A percentile compares a stretch with the other conserved stretches of the same genome.
phyloP scores from a whole-genome alignment of 1,284 basidiomycete genomes.

The Cryptococcus amylolentus region DNA sequence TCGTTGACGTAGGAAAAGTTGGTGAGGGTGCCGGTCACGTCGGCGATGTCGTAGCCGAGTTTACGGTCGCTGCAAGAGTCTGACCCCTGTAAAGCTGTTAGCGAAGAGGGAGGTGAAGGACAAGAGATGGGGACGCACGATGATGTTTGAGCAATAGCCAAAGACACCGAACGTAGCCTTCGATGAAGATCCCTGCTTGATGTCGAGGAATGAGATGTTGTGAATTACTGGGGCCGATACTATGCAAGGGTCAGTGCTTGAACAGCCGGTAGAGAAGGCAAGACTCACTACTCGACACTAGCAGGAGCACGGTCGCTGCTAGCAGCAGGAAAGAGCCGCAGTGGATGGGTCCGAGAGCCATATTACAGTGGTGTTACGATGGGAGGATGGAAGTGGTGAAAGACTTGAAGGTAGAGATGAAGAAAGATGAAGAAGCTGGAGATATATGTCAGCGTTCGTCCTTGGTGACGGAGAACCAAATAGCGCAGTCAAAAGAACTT shows the following conservation, averaged over 20 bases:
- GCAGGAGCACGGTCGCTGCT: conserved; percentile 29
- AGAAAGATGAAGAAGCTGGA: no score
- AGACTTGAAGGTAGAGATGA: no score
- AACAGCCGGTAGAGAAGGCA: not conserved
- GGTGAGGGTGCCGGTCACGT: conserved; percentile 15
- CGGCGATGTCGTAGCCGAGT: conserved; percentile 32
- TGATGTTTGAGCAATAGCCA: conserved; percentile 34
- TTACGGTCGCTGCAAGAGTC: not conserved
- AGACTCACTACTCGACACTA: conserved; percentile 34
- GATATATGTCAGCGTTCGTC: no score
- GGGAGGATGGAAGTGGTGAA: no score
- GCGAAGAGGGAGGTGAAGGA: not conserved
- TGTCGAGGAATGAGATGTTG: conserved; percentile 33
- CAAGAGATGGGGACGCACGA: conserved; percentile 8
- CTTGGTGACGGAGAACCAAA: no score
- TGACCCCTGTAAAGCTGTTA: conserved; percentile 1
- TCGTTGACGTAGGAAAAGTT: conserved; percentile 16
- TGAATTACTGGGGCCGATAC: conserved; percentile 41
- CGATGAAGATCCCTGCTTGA: conserved; percentile 10
- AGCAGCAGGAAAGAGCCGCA: conserved; percentile 37
- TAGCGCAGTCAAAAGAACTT: no score
- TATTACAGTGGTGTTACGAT: not conserved
- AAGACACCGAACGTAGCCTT: conserved; percentile 36
- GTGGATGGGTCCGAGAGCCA: conserved; percentile 26
- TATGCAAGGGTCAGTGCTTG: conserved; percentile 1